These are phyloP conservation scores for Kwoniella botswanensis DNA, from an alignment of 768 basidiomycete genomes.

Conservation along the genomic window DNA sequence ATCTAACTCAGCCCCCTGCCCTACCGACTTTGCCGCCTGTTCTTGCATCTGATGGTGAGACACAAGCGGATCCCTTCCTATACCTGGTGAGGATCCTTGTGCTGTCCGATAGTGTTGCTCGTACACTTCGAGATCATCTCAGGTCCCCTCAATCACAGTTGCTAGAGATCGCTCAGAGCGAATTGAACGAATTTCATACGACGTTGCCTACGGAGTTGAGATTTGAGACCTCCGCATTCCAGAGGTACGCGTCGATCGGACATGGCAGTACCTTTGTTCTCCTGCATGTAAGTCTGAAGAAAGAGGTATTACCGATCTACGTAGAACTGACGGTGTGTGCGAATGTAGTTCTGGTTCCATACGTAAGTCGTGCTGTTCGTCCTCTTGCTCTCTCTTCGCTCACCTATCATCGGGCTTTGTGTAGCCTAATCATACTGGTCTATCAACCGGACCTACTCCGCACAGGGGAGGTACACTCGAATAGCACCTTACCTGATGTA, in stretches of 20 bases:
- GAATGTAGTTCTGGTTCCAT: constrained; percentile 33
- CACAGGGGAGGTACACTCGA: neutral
- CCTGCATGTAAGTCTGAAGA: constrained; percentile 26
- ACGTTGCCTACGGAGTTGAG: constrained; percentile 23
- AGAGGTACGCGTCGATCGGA: constrained; percentile 19
- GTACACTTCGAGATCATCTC: constrained; percentile 1
- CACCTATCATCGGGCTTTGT: neutral
- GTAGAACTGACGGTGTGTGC: neutral
- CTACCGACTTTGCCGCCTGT: constrained; percentile 3
- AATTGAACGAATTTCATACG: constrained; percentile 28
- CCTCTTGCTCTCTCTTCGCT: neutral
- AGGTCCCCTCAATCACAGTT: neutral
- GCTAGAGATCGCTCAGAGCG: constrained; percentile 17
- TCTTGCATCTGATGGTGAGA: neutral
- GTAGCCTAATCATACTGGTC: constrained; percentile 16
- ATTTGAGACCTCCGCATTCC: constrained; percentile 34
- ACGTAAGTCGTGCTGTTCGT: constrained; percentile 16
- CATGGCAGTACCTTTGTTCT: constrained; percentile 30
- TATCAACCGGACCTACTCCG: constrained; percentile 11
- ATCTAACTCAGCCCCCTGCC: neutral
- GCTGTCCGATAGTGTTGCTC: constrained; percentile 17
- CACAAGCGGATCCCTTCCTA: constrained; percentile 27
- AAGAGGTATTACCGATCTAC: too few species aligned
- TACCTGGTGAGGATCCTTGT: constrained; percentile 22
- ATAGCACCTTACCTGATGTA: neutral